Conservation (phyloP, 2,329 filamentous ascomycete genomes). For the Sporothrix variecibatus region DNA sequence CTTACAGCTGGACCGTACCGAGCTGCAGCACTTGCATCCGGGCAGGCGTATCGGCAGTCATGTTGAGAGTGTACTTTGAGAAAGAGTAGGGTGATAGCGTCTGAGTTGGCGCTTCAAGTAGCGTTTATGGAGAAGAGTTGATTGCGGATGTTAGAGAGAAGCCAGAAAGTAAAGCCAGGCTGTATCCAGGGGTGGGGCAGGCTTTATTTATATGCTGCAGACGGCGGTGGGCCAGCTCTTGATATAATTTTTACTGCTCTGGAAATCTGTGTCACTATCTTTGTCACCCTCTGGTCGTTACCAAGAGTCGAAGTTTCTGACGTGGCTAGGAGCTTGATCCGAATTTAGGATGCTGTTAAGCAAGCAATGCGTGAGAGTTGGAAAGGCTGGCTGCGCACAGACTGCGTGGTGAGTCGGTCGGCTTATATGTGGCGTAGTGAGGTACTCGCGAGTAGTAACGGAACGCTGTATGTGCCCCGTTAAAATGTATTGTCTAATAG, state of each 20-base stretch:
- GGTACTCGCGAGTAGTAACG: neutral
- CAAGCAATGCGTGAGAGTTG: neutral
- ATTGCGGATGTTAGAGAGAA: neutral
- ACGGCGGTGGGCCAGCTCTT: neutral
- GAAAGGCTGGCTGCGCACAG: neutral
- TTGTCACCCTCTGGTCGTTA: neutral
- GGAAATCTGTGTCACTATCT: neutral
- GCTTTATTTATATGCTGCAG: neutral
- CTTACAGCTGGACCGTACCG: constrained; percentile 63
- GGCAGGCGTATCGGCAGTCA: constrained; percentile 31
- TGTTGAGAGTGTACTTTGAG: neutral
- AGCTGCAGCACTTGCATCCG: constrained; percentile 59
- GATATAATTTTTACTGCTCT: neutral
- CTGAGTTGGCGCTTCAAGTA: neutral
- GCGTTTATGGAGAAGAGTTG: neutral
- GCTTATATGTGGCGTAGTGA: neutral
- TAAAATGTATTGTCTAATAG: neutral
- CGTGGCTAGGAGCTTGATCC: neutral
- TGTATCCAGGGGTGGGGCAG: neutral
- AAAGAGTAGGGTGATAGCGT: neutral
- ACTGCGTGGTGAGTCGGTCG: neutral
- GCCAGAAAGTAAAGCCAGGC: neutral
- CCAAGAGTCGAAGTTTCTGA: neutral
- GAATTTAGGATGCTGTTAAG: neutral
- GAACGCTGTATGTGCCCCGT: neutral